Evolutionary conservation across 257 asterid genomes (phyloP), one percentile per base, ranked within the genome.

Genomic region (Fraxinus cuspidata): DNA sequence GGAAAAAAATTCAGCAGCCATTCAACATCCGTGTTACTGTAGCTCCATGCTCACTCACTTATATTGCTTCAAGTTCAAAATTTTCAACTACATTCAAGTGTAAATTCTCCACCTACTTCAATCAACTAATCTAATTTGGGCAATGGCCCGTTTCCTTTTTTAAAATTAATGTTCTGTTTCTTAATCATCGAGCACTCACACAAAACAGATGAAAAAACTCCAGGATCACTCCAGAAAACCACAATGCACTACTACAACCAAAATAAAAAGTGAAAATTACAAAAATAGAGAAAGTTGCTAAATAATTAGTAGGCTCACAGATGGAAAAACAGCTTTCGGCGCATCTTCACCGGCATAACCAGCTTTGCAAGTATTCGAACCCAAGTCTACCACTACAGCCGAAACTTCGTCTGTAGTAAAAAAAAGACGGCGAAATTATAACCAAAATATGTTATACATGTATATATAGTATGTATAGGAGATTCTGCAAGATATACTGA

Each of bases 291-390:
- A 16, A 23, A 31, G 9, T 21, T 35, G 42, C 53, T 56, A 0
- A 38, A 47, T 40, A 81, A 56, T 49, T 7, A 21, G 71, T 12
- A 67, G 74, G 71, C 92, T 85, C 78, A 94, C 99, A 16, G 99
- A 96, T 25, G 99, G 99, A 71, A 96, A 96, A 71, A 96, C 98
- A 53, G 99, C 99, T 84, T 96, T 93, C 2, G 99, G 99, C 73
- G 98, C 97, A 90, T 96, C 99, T 93, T 96, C 99, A 35, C 99
- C 99, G 34, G 99, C 98, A 73, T 93, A 96, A 72, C 99, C 99
- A 82, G 98, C 97, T 87, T 96, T 96, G 89, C 99, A 96, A 77
- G 99, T 91, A 74, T 92, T 94, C n/a, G 96, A 88, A 76, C 99
- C 99, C 77, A 96, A 80, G 89, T 96, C 99, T 21, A 93, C 87